A percentile compares a stretch with the other conserved stretches of the same genome.
These are phyloP conservation scores for Suillus tomentosus DNA, from an alignment of 768 basidiomycete genomes.

Conservation along the genomic window DNA sequence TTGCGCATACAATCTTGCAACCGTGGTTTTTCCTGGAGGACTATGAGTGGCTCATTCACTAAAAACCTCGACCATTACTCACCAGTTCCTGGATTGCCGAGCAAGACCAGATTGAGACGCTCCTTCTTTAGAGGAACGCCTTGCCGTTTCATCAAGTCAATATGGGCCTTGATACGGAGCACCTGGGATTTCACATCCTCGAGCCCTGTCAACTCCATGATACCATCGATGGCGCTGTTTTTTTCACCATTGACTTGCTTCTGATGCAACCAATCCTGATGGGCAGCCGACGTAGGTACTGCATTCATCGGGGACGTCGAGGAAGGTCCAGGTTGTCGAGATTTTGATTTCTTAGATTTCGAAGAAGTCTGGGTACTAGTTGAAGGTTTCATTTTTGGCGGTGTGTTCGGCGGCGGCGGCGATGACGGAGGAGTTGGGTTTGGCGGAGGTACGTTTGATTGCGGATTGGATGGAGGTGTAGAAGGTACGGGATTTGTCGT, in stretches of 20 bases:
- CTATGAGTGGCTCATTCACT: not conserved
- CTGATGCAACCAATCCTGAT: conserved; percentile 57
- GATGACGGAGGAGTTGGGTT: conserved; percentile 3
- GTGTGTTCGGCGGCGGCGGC: not conserved
- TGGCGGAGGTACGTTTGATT: conserved; percentile 7
- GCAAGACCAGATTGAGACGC: conserved; percentile 60
- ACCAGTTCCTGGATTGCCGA: conserved; percentile 81
- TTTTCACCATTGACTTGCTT: conserved; percentile 54
- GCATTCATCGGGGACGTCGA: not conserved
- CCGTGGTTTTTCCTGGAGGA: conserved; percentile 63
- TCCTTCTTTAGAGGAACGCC: conserved; percentile 52
- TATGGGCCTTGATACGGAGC: conserved; percentile 58
- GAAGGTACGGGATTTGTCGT: not conserved
- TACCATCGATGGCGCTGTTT: conserved; percentile 58
- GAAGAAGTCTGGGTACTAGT: not conserved
- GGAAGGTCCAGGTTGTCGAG: not conserved
- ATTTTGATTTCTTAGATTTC: not conserved
- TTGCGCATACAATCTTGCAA: conserved; percentile 64
- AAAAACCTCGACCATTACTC: conserved; percentile 13
- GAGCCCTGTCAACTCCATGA: conserved; percentile 72
- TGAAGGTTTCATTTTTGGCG: not conserved
- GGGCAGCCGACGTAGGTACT: conserved; percentile 34
- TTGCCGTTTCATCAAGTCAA: conserved; percentile 59
- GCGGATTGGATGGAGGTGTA: conserved; percentile 4
- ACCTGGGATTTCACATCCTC: conserved; percentile 65